Evolutionary conservation across 371 early-diverging fungal genomes (phyloP), one percentile per base, ranked within the genome.

Genomic region (Polyrhizophydium stewartii): DNA sequence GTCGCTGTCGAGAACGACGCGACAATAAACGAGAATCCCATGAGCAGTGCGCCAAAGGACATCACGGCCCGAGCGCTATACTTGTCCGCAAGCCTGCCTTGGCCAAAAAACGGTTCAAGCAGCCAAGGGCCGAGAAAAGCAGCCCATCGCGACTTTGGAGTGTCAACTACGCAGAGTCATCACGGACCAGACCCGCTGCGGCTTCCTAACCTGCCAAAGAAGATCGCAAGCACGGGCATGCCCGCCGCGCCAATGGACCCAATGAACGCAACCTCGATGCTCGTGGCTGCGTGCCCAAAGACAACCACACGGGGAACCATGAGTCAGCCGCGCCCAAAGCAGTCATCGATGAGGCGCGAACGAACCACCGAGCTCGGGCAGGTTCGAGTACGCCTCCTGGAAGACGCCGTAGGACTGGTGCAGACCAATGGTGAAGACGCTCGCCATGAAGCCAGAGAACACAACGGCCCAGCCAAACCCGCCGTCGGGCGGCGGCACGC

Each of bases 381-480:
- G 19, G 27, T 52, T 28, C 40, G 43, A 38, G 49, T 66, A 66
- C 6, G 32, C 30, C 58, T 55, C 28, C 30, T 66, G 57, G 53
- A 40, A 66, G 33, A 66, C 62, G 16, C 67, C 67, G 52, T 33
- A 66, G 9, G 40, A 19, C 12, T n/a, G 12, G 1, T 28, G 53
- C 21, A 55, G 25, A 30, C 63, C 67, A 41, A 66, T 38, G 27
- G 51, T 35, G 24, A 62, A 16, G 32, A 66, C 30, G 27, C 64
- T 58, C 16, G 59, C 51, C 33, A 62, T 13, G 52, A 66, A 66
- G 24, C 33, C 17, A 24, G 56, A 55, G 21, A 35, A 3, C 21
- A 65, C 65, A 24, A 47, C 25, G 28, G 59, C 58, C 70, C 70
- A 69, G 22, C 61, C 69, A 38, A 60, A 62, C 7, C 65, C 69